Conservation (phyloP, 768 basidiomycete species). For the Kwoniella europaea region DNA sequence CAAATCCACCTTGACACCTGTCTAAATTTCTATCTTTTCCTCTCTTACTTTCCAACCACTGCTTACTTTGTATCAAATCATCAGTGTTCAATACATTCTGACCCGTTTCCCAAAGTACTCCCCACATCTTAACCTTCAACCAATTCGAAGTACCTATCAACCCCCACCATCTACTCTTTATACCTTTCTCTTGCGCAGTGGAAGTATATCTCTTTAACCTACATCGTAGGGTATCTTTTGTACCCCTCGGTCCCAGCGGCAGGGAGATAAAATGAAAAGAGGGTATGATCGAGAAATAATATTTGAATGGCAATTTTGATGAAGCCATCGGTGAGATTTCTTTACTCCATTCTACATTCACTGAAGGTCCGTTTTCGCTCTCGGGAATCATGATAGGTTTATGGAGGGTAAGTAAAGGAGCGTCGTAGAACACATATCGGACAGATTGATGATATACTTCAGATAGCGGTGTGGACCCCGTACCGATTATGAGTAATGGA, state of each 20-base stretch:
- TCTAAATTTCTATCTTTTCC: constrained; percentile 2
- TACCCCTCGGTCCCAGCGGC: background rate
- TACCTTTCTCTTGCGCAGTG: constrained; percentile 23
- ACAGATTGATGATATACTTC: constrained; percentile 19
- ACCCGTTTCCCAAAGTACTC: constrained; percentile 7
- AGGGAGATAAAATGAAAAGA: background rate
- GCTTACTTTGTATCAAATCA: constrained; percentile 26
- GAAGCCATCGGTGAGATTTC: constrained; percentile 39
- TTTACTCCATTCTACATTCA: constrained; percentile 27
- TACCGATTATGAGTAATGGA: constrained; percentile 42
- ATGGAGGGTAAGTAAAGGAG: constrained; percentile 22
- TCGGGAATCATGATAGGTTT: constrained; percentile 21
- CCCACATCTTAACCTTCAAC: constrained; percentile 27
- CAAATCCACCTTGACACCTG: background rate
- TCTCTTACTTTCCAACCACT: constrained; percentile 5
- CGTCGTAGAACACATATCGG: constrained; percentile 45
- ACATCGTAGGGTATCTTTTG: background rate
- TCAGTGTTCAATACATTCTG: constrained; percentile 28
- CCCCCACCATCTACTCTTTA: constrained; percentile 39
- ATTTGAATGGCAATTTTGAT: constrained; percentile 29
- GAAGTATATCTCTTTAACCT: constrained; percentile 3
- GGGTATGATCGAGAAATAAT: constrained; percentile 9
- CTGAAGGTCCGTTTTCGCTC: constrained; percentile 13
- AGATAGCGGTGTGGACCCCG: constrained; percentile 37
- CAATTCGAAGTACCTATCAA: constrained; percentile 8